Base-by-base conservation (phyloP, 805 yeast species). In the Candida germanica region DNA sequence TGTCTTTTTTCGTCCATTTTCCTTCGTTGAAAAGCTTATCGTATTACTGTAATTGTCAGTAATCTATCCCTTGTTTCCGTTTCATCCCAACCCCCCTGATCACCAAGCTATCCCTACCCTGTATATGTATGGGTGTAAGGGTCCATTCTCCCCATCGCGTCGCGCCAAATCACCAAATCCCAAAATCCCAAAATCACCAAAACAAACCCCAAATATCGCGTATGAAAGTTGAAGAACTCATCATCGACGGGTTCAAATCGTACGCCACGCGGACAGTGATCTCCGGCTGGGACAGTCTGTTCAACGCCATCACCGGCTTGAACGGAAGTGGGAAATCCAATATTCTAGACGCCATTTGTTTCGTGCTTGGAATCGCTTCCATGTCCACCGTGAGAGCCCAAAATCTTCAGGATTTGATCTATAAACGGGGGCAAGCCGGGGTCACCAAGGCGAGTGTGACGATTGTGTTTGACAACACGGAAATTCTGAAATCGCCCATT, bases 301-400 rank as follows among this genome's bases (percentile, higher is more conserved):
- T 93, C 64, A 93, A 94, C 63, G 96, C 98, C 50, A 91, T 93
- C 56, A 94, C 98, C 0, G 99, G 99, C 6, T 71, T 93, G 33
- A 93, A 93, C 57, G 99, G 99, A 7, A 87, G 96, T 0, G 99
- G 99, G 5, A 93, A 93, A 55, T 91, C 98, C 15, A 93, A 93
- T 58, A 89, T 93, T 40, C 69, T 93, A 29, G 98, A 93, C 61
- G 95, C 99, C 38, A 91, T 93, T 39, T 93, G 98, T 62, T 93
- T 93, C 61, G 99, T 94, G n/a, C 70, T 93, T 22, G 99, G 99
- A 37, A 89, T 93, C 42, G 82, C 96, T 1, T 79, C 95, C 9
- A 88, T 91, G 93, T 58, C 86, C n/a, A 85, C 95, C 0, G 96
- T 94, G 18, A 73, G 99, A 55, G 99, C 98, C 0, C 81, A 87